Evolutionary conservation across 2,329 filamentous ascomycete species (phyloP).

Genomic region (Colletotrichum chrysophilum): DNA sequence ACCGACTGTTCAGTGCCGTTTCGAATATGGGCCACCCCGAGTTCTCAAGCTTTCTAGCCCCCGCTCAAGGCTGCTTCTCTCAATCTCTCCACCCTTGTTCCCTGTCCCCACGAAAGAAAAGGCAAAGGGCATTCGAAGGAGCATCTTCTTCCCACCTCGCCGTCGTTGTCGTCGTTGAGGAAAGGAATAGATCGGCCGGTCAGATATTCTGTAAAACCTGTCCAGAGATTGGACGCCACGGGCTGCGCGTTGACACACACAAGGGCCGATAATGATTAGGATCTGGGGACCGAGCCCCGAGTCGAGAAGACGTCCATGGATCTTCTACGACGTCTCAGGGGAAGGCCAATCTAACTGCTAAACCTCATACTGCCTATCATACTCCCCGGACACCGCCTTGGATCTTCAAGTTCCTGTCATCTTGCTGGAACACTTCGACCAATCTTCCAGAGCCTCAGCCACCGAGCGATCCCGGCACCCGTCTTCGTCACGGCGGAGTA

Average conservation of each 20-base stretch:
- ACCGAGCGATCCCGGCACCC: neutral
- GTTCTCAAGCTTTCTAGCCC: neutral
- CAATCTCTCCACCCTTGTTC: neutral
- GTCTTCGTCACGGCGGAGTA: neutral
- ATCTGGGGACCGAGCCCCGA: neutral
- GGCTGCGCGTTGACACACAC: slow-evolving; percentile 16
- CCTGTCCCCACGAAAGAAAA: neutral
- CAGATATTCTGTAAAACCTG: neutral
- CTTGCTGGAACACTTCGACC: neutral
- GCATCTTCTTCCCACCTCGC: neutral
- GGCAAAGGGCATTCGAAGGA: slow-evolving; percentile 3
- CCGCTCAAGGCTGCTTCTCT: neutral
- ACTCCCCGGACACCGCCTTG: neutral
- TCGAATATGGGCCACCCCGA: slow-evolving; percentile 4
- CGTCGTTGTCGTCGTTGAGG: neutral
- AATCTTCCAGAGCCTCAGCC: slow-evolving; percentile 2
- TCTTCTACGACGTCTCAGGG: slow-evolving; percentile 1
- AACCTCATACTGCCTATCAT: neutral
- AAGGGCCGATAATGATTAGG: neutral
- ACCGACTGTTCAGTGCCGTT: slow-evolving; percentile 5
- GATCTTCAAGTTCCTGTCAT: neutral
- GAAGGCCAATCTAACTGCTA: neutral
- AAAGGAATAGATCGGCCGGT: neutral
- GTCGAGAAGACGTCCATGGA: neutral
- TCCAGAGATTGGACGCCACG: slow-evolving; percentile 9